A percentile compares a stretch with the other conserved stretches of the same genome.
Conservation (phyloP, 208 protist genomes). For the Borovskyia barvae region DNA sequence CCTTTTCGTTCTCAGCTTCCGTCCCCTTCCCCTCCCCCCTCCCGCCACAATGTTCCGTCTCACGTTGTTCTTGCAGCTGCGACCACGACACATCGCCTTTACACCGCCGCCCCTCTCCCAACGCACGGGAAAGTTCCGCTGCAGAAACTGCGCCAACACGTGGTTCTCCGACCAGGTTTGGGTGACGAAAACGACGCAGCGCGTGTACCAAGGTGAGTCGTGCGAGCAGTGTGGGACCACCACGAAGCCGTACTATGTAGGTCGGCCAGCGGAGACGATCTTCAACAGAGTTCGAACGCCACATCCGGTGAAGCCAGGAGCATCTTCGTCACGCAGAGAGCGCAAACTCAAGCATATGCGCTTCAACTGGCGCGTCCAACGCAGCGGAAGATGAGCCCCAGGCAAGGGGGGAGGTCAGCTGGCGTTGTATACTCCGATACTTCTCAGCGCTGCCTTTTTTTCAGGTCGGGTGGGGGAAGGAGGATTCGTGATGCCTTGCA, state of each 20-base stretch:
- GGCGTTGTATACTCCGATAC: too few relatives aligned
- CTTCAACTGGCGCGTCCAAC: conserved; percentile 73
- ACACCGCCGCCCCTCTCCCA: conserved; percentile 77
- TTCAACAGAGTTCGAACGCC: conserved; percentile 77
- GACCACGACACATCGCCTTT: conserved; percentile 89
- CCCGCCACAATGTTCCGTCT: conserved; percentile 41
- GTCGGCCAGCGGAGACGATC: conserved; percentile 69
- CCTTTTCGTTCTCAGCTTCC: background rate
- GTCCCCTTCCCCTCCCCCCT: background rate
- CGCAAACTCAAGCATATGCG: conserved; percentile 76
- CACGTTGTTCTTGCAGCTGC: conserved; percentile 36
- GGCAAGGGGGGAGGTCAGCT: too few relatives aligned
- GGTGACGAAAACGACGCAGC: conserved; percentile 88
- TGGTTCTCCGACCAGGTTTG: conserved; percentile 82
- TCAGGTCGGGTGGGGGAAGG: too few relatives aligned
- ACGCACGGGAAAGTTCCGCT: conserved; percentile 71
- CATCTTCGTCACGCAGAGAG: conserved; percentile 59
- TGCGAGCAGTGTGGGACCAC: conserved; percentile 82
- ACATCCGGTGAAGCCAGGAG: conserved; percentile 70
- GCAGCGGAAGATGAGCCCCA: too few relatives aligned
- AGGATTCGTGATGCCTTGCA: too few relatives aligned
- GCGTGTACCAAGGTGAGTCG: conserved; percentile 87
- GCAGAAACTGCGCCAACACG: conserved; percentile 47
- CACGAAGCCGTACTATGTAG: conserved; percentile 88
- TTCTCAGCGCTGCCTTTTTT: too few relatives aligned